These are phyloP conservation scores for Wickerhamiella parazyma DNA, from an alignment of 805 yeast genomes.

Conservation along the genomic window DNA sequence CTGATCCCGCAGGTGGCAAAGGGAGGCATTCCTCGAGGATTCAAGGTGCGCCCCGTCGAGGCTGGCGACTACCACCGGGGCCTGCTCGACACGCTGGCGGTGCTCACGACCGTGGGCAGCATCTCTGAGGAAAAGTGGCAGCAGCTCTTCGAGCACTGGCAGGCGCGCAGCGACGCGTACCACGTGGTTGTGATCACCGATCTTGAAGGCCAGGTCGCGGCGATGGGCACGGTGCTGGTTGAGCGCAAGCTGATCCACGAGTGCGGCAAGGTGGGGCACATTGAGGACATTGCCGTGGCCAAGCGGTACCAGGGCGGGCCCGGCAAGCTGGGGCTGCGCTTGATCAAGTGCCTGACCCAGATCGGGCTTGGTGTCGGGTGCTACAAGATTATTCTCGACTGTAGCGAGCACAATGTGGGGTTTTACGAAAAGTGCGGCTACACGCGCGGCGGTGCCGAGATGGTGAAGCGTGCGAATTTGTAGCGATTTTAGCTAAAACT, in stretches of 20 bases:
- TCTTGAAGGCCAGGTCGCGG: conserved; percentile 44
- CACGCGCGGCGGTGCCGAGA: conserved; percentile 31
- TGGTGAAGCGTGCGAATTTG: conserved; percentile 17
- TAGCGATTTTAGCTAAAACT: neutral
- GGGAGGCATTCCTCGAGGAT: conserved; percentile 42
- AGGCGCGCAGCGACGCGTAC: conserved; percentile 36
- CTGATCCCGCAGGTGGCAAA: conserved; percentile 21
- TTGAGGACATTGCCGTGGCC: conserved; percentile 84
- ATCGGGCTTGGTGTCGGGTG: conserved; percentile 53
- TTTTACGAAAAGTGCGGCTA: conserved; percentile 87
- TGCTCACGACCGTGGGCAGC: conserved; percentile 73
- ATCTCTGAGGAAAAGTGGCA: conserved; percentile 39
- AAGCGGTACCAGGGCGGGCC: conserved; percentile 53
- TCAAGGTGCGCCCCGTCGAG: conserved; percentile 45
- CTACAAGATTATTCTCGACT: conserved; percentile 82
- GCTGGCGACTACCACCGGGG: conserved; percentile 47
- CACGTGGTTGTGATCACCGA: conserved; percentile 57
- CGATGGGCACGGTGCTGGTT: conserved; percentile 67
- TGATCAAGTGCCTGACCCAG: conserved; percentile 49
- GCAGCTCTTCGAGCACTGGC: conserved; percentile 47
- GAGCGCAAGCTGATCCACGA: conserved; percentile 73
- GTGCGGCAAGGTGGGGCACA: conserved; percentile 80
- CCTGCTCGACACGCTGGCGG: conserved; percentile 47
- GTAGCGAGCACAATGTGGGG: conserved; percentile 65
- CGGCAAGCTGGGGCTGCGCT: conserved; percentile 53